These are phyloP conservation scores for Cerrena zonata DNA, from an alignment of 1,284 basidiomycete species.

Conservation along the genomic window DNA sequence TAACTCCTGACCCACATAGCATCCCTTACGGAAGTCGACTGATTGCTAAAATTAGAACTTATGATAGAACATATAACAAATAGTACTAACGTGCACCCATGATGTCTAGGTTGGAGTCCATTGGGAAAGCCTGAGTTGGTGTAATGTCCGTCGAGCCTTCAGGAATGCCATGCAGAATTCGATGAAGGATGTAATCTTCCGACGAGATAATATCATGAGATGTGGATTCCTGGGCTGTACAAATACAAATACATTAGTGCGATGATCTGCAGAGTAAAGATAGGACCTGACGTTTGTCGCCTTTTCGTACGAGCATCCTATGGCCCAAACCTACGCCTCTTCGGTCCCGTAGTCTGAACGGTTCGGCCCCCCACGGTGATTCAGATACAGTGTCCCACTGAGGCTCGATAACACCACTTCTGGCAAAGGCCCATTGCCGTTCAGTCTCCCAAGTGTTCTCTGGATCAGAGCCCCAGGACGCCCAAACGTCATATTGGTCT, in stretches of 20 bases:
- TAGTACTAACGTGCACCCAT: conserved; percentile 78
- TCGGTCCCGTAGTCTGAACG: conserved; percentile 56
- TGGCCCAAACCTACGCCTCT: conserved; percentile 75
- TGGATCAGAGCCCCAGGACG: conserved; percentile 62
- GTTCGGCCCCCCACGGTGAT: conserved; percentile 60
- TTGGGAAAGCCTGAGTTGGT: conserved; percentile 76
- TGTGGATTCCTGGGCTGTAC: conserved; percentile 48
- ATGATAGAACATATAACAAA: conserved; percentile 4
- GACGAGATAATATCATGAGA: conserved; percentile 47
- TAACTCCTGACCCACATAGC: conserved; percentile 96
- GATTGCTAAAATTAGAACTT: conserved; percentile 10
- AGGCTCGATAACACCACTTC: conserved; percentile 40
- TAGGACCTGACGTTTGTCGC: conserved; percentile 60
- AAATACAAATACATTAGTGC: conserved; percentile 7
- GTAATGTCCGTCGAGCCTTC: conserved; percentile 81
- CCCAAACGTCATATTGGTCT: conserved; percentile 73
- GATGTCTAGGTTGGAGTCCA: conserved; percentile 89
- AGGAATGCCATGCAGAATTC: conserved; percentile 80
- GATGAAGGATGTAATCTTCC: conserved; percentile 71
- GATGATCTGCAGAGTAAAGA: not conserved
- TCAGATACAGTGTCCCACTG: conserved; percentile 43
- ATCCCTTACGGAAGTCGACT: conserved; percentile 98
- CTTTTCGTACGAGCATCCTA: conserved; percentile 64
- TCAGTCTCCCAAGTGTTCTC: conserved; percentile 16
- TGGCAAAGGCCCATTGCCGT: conserved; percentile 39